A percentile compares a stretch with the other conserved stretches of the same genome.
Conservation (phyloP, 2,329 filamentous ascomycete species). For the Blumeria graminis region DNA sequence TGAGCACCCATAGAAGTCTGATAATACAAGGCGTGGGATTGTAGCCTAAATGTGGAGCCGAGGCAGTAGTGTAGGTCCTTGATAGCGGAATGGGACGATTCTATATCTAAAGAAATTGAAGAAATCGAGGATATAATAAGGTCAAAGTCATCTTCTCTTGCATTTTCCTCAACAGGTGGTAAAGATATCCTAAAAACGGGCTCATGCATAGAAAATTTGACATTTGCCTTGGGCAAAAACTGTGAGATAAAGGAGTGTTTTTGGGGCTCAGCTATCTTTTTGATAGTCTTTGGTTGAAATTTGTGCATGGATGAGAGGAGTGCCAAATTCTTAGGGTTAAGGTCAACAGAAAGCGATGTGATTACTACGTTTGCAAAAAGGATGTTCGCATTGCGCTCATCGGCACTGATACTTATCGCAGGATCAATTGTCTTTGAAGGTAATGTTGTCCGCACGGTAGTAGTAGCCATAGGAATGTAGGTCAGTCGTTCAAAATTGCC, state of each 20-base stretch:
- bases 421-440: slow-evolving; percentile 84
- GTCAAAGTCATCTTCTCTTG: slow-evolving; percentile 63
- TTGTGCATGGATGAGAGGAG: slow-evolving; percentile 44
- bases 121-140: slow-evolving; percentile 89
- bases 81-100: slow-evolving; percentile 78
- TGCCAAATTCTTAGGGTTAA: slow-evolving; percentile 79
- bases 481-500: slow-evolving; percentile 66
- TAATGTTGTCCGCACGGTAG: slow-evolving; percentile 76
- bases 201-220: slow-evolving; percentile 93
- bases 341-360: slow-evolving; percentile 81
- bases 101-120: slow-evolving; percentile 74
- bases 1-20: slow-evolving; percentile 64
- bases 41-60: slow-evolving; percentile 55
- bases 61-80: slow-evolving; percentile 74
- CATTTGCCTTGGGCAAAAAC: slow-evolving; percentile 76
- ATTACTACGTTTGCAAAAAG: slow-evolving; percentile 62
- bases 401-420: slow-evolving; percentile 41
- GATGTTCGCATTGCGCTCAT: slow-evolving; percentile 85
- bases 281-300: slow-evolving; percentile 26
- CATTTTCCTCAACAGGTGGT: slow-evolving; percentile 43
- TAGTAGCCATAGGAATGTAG: slow-evolving; percentile 94
- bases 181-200: slow-evolving; percentile 78
- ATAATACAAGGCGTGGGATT: slow-evolving; percentile 81
- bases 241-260: slow-evolving; percentile 55
- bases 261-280: slow-evolving; percentile 23